Conservation (phyloP, 2,329 filamentous ascomycete species). For the Claviceps africana region DNA sequence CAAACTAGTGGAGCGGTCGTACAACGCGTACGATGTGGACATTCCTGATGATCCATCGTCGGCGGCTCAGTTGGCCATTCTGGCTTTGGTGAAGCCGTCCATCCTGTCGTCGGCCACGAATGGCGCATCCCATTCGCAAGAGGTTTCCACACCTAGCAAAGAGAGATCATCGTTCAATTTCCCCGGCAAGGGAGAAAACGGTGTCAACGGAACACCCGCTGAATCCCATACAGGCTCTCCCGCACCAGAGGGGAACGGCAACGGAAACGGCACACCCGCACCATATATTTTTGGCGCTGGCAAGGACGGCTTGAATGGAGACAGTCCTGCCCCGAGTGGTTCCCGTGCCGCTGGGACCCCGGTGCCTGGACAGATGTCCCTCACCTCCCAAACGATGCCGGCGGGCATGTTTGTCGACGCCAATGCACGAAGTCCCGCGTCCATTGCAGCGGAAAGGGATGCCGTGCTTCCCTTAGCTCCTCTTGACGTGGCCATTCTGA, state of each 20-base stretch:
- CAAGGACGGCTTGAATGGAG: constrained; percentile 30
- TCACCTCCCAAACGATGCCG: constrained; percentile 21
- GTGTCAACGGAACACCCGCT: constrained; percentile 61
- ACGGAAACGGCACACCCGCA: constrained; percentile 45
- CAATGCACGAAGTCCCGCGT: constrained; percentile 33
- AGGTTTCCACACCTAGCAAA: constrained; percentile 45
- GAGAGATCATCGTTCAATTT: constrained; percentile 56
- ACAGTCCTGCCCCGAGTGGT: constrained; percentile 38
- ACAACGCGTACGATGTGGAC: constrained; percentile 85
- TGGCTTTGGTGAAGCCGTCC: constrained; percentile 46
- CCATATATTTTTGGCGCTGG: constrained; percentile 40
- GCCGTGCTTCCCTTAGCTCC: constrained; percentile 68
- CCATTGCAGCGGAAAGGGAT: constrained; percentile 58
- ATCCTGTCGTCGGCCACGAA: constrained; percentile 29
- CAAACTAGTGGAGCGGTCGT: constrained; percentile 72
- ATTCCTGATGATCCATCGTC: constrained; percentile 79
- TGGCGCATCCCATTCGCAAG: constrained; percentile 30
- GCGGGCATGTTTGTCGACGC: constrained; percentile 36
- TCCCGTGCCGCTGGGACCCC: constrained; percentile 36
- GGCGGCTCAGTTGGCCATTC: constrained; percentile 59
- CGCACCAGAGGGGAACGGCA: constrained; percentile 47
- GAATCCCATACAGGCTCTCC: constrained; percentile 83
- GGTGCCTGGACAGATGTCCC: constrained; percentile 19
- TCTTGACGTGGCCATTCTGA: constrained; percentile 79
- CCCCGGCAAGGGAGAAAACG: constrained; percentile 51